phyloP scores from a whole-genome alignment of 371 early-diverging fungal species.

The Fennellomyces sp. region DNA sequence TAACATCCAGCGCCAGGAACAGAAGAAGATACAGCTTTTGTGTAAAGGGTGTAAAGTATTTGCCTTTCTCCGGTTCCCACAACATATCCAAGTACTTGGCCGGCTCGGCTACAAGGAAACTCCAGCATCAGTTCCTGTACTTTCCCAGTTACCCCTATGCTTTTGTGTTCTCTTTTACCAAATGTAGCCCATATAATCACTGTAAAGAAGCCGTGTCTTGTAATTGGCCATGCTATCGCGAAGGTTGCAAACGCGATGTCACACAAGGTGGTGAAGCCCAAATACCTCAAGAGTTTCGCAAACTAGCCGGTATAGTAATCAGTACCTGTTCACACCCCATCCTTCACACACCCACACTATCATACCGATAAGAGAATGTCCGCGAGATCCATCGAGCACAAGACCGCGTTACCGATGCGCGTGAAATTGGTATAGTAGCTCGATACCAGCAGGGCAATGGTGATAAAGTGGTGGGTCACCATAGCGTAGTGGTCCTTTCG shows the following conservation, averaged over 20 bases:
- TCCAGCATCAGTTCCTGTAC: not conserved
- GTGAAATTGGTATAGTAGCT: conserved; percentile 78
- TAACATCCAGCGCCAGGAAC: conserved; percentile 60
- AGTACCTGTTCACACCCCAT: not conserved
- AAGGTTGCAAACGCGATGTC: conserved; percentile 79
- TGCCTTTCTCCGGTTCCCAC: conserved; percentile 73
- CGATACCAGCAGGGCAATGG: conserved; percentile 65
- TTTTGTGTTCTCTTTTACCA: conserved; percentile 24
- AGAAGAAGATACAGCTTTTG: conserved; percentile 60
- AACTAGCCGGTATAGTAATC: conserved; percentile 26
- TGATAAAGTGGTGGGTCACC: conserved; percentile 83
- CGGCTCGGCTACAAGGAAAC: conserved; percentile 41
- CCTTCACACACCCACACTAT: not conserved
- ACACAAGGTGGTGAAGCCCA: conserved; percentile 58
- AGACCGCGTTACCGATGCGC: conserved; percentile 81
- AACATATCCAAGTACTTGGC: conserved; percentile 42
- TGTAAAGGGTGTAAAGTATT: conserved; percentile 58
- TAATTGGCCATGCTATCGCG: conserved; percentile 76
- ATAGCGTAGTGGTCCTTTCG: conserved; percentile 81
- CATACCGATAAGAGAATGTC: conserved; percentile 78
- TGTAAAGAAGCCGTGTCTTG: conserved; percentile 71
- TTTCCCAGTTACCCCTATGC: not conserved
- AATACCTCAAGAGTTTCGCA: conserved; percentile 80
- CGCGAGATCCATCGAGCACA: conserved; percentile 81
- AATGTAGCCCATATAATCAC: conserved; percentile 59